phyloP scores from a whole-genome alignment of 2,329 filamentous ascomycete species.

The Byssoonygena ceratinophila region DNA sequence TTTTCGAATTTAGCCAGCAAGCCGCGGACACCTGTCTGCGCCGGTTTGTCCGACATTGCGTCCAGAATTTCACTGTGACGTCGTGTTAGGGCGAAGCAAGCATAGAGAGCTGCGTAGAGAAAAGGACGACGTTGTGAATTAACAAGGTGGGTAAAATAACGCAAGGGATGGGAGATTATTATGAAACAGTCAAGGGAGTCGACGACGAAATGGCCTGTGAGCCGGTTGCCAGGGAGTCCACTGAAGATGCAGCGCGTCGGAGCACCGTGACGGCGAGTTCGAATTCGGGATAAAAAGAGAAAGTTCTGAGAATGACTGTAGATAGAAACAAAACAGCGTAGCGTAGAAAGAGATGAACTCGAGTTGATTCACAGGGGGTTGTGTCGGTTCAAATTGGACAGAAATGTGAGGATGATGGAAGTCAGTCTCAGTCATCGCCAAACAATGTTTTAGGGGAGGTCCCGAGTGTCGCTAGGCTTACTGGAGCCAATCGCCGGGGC shows the following conservation, averaged over 20 bases:
- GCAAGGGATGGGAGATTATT: slow-evolving; percentile 3
- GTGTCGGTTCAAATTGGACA: no score
- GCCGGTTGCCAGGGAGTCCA: slow-evolving; percentile 9
- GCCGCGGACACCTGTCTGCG: slow-evolving; percentile 53
- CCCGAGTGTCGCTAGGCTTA: not conserved
- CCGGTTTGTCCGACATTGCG: slow-evolving; percentile 17
- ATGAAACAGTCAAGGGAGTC: slow-evolving; percentile 9
- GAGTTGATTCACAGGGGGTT: no score
- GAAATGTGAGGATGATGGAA: not conserved
- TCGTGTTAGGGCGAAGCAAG: not conserved
- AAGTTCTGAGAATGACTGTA: no score
- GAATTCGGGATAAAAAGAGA: no score
- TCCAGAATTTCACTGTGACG: not conserved
- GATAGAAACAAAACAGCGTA: no score
- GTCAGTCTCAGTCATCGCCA: not conserved
- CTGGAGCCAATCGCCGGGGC: not conserved
- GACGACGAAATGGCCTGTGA: slow-evolving; percentile 2
- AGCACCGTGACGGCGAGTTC: not conserved
- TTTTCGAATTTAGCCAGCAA: slow-evolving; percentile 72
- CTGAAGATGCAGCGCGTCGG: slow-evolving; percentile 3
- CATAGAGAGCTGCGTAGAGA: not conserved
- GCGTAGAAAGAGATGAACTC: no score
- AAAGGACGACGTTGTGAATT: not conserved
- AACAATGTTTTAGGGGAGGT: not conserved
- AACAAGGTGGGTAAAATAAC: not conserved